These are phyloP conservation scores for Astrocystis sublimbata DNA, from an alignment of 495 filamentous ascomycete genomes.

Conservation along the genomic window DNA sequence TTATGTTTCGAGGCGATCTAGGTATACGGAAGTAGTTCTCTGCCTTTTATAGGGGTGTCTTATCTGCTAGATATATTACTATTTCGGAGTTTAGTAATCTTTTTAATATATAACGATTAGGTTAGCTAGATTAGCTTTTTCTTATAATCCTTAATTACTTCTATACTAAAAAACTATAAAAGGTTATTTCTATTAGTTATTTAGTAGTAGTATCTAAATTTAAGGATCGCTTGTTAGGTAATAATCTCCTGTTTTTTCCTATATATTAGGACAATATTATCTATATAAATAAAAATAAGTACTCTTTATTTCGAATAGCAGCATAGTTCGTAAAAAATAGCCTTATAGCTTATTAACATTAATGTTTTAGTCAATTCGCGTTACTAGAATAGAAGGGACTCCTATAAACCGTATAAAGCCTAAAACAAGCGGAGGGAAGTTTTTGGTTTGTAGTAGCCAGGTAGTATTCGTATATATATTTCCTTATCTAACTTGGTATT, in stretches of 20 bases:
- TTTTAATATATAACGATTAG: background rate
- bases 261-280: background rate
- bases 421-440: constrained; percentile 10
- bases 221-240: constrained; percentile 1
- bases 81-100: background rate
- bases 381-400: constrained; percentile 24
- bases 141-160: background rate
- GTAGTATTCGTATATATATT: too few relatives aligned
- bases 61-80: background rate
- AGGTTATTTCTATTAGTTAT: background rate
- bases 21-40: background rate
- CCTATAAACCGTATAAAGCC: constrained; percentile 20
- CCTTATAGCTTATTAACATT: background rate
- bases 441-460: background rate
- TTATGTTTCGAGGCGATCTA: background rate
- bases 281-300: background rate
- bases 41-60: background rate
- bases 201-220: background rate
- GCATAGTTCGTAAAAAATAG: background rate
- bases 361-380: constrained; percentile 18
- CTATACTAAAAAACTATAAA: background rate
- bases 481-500: too few relatives aligned
- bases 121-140: background rate
- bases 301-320: background rate
- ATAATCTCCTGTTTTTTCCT: background rate